Evolutionary conservation across 2,329 filamentous ascomycete species (phyloP).

Genomic region (Penicillium sp.): DNA sequence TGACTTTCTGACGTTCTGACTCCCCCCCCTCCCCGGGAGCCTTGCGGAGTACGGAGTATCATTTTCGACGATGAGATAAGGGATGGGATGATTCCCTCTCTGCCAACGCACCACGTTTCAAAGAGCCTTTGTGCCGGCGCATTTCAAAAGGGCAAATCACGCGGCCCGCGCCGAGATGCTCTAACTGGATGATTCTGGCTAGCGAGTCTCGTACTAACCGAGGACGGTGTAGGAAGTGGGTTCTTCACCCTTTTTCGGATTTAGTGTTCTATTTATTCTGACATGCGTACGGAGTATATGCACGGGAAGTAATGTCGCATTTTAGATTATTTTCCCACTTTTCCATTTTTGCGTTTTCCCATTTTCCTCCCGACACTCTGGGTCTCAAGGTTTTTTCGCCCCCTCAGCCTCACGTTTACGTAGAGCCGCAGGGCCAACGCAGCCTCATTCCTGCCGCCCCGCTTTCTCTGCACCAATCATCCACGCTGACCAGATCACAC

Average conservation of each 20-base stretch:
- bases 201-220: neutral
- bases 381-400: neutral
- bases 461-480: slow-evolving; percentile 2
- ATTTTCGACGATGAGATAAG: no score
- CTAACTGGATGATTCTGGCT: neutral
- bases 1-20: neutral
- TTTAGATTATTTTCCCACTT: neutral
- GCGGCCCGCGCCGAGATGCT: slow-evolving; percentile 17
- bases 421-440: slow-evolving; percentile 19
- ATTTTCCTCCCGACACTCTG: neutral
- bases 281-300: no score
- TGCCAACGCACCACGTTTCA: slow-evolving; percentile 5
- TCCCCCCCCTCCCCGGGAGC: neutral
- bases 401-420: slow-evolving; percentile 18
- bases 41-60: neutral
- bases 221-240: slow-evolving; percentile 5
- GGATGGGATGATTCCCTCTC: neutral
- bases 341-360: neutral
- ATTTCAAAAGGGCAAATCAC: slow-evolving; percentile 5
- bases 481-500: neutral
- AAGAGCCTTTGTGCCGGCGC: neutral
- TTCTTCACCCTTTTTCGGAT: slow-evolving; percentile 9
- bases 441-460: slow-evolving; percentile 17
- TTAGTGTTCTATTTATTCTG: neutral
- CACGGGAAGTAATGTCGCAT: neutral